Conservation (phyloP, 2,329 filamentous ascomycete genomes). For the Trichoderma oligosporum region DNA sequence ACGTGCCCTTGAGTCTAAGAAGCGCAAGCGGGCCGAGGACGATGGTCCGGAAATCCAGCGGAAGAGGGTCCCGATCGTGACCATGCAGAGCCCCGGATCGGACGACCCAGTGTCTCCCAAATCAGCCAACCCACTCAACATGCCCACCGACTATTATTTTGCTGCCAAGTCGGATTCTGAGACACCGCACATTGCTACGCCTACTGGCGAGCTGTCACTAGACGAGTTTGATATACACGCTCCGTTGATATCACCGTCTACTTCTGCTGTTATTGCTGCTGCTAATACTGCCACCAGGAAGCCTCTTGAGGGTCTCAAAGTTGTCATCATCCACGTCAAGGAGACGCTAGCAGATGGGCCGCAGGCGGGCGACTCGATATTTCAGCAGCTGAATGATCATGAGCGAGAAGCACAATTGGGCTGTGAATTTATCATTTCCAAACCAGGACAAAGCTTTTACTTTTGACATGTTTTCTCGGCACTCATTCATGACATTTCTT, state of each 20-base stretch:
- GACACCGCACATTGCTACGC: constrained; percentile 45
- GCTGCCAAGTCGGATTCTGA: constrained; percentile 25
- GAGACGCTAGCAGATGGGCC: constrained; percentile 74
- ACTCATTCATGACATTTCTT: neutral
- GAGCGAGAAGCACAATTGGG: constrained; percentile 65
- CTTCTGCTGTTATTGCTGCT: constrained; percentile 13
- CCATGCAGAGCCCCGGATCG: constrained; percentile 21
- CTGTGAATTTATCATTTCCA: constrained; percentile 73
- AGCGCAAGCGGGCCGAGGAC: constrained; percentile 56
- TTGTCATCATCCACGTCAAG: constrained; percentile 93
- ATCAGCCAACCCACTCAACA: constrained; percentile 35
- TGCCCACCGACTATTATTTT: constrained; percentile 12
- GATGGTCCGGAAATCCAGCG: constrained; percentile 24
- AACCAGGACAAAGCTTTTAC: constrained; percentile 58
- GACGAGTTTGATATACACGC: constrained; percentile 35
- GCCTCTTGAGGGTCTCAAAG: constrained; percentile 67
- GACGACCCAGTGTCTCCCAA: constrained; percentile 53
- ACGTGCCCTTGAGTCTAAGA: constrained; percentile 46
- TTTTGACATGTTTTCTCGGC: constrained; percentile 35
- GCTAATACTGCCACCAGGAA: constrained; percentile 21
- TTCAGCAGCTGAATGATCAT: constrained; percentile 63
- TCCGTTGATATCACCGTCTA: constrained; percentile 17
- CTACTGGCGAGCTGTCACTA: constrained; percentile 45
- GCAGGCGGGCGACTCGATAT: constrained; percentile 60
- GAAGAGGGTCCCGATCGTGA: constrained; percentile 21